Evolutionary conservation across 108 stramenopile species (phyloP).

Genomic region (Pseudonitzschia pungens): DNA sequence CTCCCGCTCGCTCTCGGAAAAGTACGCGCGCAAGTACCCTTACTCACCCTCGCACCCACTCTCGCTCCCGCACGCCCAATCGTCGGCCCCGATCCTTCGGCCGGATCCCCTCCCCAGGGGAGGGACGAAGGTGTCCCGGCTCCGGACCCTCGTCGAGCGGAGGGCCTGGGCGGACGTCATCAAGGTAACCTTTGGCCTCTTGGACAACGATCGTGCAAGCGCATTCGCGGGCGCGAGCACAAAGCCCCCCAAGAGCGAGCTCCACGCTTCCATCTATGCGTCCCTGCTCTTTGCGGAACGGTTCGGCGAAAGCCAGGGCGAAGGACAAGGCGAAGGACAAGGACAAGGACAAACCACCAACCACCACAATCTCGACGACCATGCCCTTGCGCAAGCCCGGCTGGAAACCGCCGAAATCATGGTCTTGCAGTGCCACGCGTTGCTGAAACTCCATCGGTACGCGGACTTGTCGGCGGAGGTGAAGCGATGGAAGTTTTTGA

Average conservation of each 20-base stretch:
- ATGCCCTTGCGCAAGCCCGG: conserved; percentile 10
- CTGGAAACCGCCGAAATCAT: conserved; percentile 66
- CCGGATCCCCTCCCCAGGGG: conserved; percentile 41
- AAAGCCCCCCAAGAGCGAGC: too few relatives aligned
- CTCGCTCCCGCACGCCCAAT: too few relatives aligned
- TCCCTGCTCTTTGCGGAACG: conserved; percentile 31
- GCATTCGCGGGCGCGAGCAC: not conserved
- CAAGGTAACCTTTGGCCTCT: conserved; percentile 42
- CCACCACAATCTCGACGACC: not conserved
- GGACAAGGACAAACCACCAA: not conserved
- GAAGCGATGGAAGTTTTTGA: conserved; percentile 49
- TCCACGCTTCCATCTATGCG: too few relatives aligned
- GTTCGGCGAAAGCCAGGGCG: not conserved
- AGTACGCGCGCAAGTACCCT: too few relatives aligned
- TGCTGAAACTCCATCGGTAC: conserved; percentile 58
- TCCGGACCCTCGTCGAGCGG: conserved; percentile 51
- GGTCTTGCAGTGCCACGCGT: conserved; percentile 62
- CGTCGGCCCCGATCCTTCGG: too few relatives aligned
- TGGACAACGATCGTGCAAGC: conserved; percentile 7
- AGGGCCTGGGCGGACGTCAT: conserved; percentile 82
- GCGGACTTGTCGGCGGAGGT: conserved; percentile 61
- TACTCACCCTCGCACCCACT: too few relatives aligned
- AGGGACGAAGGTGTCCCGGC: conserved; percentile 26
- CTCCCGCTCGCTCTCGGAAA: conserved; percentile 32
- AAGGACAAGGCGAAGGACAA: not conserved